phyloP scores from a whole-genome alignment of 768 basidiomycete genomes.

The Xerocomellus chrysenteron region DNA sequence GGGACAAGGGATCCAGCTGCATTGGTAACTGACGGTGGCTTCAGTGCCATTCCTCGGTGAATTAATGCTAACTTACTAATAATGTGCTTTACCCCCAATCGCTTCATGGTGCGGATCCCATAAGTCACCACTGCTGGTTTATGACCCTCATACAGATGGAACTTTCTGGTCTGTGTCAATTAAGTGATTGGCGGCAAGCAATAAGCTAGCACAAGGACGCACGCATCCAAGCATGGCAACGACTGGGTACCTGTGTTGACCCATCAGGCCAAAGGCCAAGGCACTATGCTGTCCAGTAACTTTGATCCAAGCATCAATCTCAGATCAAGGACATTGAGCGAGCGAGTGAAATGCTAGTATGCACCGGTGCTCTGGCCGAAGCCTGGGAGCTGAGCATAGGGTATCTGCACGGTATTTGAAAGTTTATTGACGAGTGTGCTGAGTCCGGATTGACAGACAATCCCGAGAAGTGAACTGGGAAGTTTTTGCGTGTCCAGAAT shows the following conservation, averaged over 20 bases:
- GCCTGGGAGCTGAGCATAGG: constrained; percentile 68
- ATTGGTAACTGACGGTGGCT: constrained; percentile 66
- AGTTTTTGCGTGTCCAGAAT: constrained; percentile 34
- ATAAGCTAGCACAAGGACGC: constrained; percentile 21
- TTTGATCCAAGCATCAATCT: constrained; percentile 26
- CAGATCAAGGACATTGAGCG: neutral
- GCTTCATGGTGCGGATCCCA: constrained; percentile 77
- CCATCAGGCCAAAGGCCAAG: constrained; percentile 79
- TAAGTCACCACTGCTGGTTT: constrained; percentile 65
- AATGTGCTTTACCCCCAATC: constrained; percentile 69
- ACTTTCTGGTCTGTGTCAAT: constrained; percentile 41
- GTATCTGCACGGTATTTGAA: constrained; percentile 55
- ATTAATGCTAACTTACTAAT: constrained; percentile 57
- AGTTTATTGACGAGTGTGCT: constrained; percentile 68
- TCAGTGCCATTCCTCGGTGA: neutral
- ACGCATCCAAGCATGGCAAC: constrained; percentile 90
- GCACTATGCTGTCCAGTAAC: constrained; percentile 81
- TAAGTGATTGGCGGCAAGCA: neutral
- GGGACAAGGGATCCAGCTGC: constrained; percentile 83
- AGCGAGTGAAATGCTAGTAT: constrained; percentile 6
- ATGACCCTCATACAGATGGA: constrained; percentile 87
- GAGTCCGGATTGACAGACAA: constrained; percentile 86
- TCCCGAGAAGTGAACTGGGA: constrained; percentile 65
- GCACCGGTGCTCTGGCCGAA: constrained; percentile 78
- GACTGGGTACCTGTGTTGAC: constrained; percentile 66